Evolutionary conservation across 176 grass and related monocot species (phyloP).

Genomic region (Triticum turgidum): DNA sequence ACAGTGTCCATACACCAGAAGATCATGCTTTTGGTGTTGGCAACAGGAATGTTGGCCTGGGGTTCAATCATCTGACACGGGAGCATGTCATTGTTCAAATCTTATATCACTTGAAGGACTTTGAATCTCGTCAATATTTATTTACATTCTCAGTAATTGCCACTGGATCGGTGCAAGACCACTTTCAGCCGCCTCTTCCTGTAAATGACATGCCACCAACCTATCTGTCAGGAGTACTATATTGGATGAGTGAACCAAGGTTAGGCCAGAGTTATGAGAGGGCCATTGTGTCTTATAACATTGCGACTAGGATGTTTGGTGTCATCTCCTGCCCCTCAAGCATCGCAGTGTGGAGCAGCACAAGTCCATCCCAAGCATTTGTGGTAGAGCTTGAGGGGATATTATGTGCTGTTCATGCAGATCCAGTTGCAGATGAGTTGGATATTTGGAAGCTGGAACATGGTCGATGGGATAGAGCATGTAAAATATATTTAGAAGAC

Average conservation of each 20-base stretch:
- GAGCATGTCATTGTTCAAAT: neutral
- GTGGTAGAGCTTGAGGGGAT: neutral
- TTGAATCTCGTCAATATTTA: neutral
- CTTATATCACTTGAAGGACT: neutral
- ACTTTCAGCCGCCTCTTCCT: neutral
- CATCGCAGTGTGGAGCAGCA: neutral
- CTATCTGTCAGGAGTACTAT: neutral
- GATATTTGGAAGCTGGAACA: neutral
- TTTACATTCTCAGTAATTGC: neutral
- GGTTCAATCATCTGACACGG: neutral
- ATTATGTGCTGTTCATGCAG: neutral
- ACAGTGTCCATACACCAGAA: neutral
- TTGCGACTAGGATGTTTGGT: neutral
- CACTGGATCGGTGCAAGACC: neutral
- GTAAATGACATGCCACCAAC: neutral
- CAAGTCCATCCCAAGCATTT: neutral
- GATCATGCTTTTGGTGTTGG: neutral
- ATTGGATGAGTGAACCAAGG: constrained; percentile 1
- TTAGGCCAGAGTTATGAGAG: neutral
- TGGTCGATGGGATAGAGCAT: neutral
- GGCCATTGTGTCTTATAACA: neutral
- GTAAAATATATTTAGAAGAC: neutral
- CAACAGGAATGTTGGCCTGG: neutral
- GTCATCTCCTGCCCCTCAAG: neutral
- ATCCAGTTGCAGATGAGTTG: neutral